Conservation (phyloP, 805 yeast species). For the Komagataella phaffii region DNA sequence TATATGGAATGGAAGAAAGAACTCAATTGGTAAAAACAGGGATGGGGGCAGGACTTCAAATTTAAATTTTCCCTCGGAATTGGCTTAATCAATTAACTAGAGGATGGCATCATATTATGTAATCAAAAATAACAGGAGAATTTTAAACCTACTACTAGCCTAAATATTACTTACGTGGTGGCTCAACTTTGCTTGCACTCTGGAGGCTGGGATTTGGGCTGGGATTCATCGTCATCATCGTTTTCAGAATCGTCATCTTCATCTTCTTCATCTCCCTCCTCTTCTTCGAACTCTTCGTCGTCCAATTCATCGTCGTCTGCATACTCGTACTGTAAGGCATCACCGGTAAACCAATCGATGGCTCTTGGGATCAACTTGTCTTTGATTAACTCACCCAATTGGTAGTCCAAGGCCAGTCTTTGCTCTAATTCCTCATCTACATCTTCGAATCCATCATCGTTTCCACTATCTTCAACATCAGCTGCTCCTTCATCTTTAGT, state of each 20-base stretch:
- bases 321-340: slow-evolving; percentile 71
- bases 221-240: slow-evolving; percentile 25
- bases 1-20: background rate
- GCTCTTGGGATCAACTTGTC: slow-evolving; percentile 95
- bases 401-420: slow-evolving; percentile 83
- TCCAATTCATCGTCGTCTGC: slow-evolving; percentile 40
- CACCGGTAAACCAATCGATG: slow-evolving; percentile 97
- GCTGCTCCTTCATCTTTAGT: slow-evolving; percentile 38
- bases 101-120: background rate
- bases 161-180: background rate
- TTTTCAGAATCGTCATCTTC: slow-evolving; percentile 52
- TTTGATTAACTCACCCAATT: slow-evolving; percentile 90
- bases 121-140: background rate
- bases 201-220: slow-evolving; percentile 48
- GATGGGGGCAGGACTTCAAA: background rate
- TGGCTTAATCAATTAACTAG: background rate
- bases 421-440: slow-evolving; percentile 68
- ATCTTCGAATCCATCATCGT: slow-evolving; percentile 38
- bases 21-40: background rate
- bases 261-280: slow-evolving; percentile 48
- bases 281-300: slow-evolving; percentile 46
- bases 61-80: background rate
- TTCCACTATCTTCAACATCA: slow-evolving; percentile 19
- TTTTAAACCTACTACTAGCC: background rate
- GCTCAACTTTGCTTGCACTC: slow-evolving; percentile 49